Percentiles rank a stretch among this genome's conserved stretches.
Evolutionary conservation across 371 early-diverging fungal genomes (phyloP).

Genomic region (Mortierella sp.): DNA sequence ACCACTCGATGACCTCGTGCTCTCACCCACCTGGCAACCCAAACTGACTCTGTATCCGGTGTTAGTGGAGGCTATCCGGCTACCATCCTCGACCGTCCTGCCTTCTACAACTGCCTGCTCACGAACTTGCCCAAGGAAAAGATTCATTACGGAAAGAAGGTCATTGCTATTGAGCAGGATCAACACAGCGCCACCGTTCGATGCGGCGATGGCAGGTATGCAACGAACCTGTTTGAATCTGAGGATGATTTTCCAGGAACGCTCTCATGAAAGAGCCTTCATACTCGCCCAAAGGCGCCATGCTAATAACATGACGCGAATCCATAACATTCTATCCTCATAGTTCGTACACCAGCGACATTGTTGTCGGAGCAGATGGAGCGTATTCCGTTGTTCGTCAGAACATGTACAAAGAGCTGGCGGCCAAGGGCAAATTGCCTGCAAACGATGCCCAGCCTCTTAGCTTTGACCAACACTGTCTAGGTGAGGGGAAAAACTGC

Average conservation of each 20-base stretch:
- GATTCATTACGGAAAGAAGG: slow-evolving; percentile 38
- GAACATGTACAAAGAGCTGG: slow-evolving; percentile 29
- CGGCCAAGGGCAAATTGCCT: slow-evolving; percentile 24
- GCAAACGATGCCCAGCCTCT: slow-evolving; percentile 33
- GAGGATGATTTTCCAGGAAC: neutral
- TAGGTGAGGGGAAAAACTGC: slow-evolving; percentile 34
- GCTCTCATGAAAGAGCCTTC: neutral
- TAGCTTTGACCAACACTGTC: slow-evolving; percentile 46
- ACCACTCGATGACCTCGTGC: too few species aligned
- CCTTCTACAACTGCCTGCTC: slow-evolving; percentile 42
- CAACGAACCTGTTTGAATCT: too few species aligned
- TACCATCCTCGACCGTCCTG: slow-evolving; percentile 47
- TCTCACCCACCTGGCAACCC: too few species aligned
- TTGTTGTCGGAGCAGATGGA: slow-evolving; percentile 49
- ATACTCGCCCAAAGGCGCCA: neutral
- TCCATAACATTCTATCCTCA: neutral
- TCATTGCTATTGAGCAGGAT: slow-evolving; percentile 26
- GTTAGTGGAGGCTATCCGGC: slow-evolving; percentile 52
- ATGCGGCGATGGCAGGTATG: slow-evolving; percentile 49
- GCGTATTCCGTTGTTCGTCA: slow-evolving; percentile 40
- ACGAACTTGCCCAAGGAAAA: slow-evolving; percentile 43
- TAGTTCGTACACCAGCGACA: slow-evolving; percentile 26
- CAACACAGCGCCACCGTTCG: slow-evolving; percentile 20
- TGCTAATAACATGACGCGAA: too few species aligned
- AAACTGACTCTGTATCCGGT: neutral